Percentiles rank a stretch among this genome's conserved stretches.
phyloP scores from a whole-genome alignment of 805 yeast genomes.

The Middelhovenomyces tepae region DNA sequence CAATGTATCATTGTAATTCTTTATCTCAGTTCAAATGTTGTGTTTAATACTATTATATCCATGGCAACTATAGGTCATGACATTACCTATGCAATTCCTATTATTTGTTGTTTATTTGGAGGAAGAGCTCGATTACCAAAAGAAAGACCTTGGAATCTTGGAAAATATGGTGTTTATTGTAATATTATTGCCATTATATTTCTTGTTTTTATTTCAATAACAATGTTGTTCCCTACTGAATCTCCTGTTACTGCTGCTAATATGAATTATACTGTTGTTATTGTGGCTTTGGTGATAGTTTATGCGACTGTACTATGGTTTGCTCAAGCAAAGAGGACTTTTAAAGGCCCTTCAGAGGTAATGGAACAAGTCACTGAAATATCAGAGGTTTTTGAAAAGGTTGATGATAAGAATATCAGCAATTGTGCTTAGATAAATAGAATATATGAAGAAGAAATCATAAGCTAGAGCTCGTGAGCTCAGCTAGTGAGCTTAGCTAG shows the following conservation, averaged over 20 bases:
- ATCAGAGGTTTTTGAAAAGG: constrained; percentile 1
- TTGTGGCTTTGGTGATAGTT: constrained; percentile 34
- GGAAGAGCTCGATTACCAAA: background rate
- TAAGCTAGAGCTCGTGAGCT: too few species aligned
- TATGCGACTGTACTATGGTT: constrained; percentile 49
- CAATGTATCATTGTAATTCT: constrained; percentile 2
- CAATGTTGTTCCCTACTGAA: constrained; percentile 22
- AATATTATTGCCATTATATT: constrained; percentile 16
- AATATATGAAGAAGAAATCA: too few species aligned
- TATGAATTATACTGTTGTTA: constrained; percentile 23
- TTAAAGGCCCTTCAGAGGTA: constrained; percentile 2
- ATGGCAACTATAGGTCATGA: constrained; percentile 4
- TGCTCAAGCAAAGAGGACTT: constrained; percentile 17
- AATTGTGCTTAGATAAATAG: too few species aligned
- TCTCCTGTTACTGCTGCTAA: constrained; percentile 22
- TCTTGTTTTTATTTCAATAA: constrained; percentile 17
- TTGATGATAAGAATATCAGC: background rate
- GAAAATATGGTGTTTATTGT: constrained; percentile 6
- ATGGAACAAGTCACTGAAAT: too few species aligned
- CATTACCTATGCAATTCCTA: constrained; percentile 1
- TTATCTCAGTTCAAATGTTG: constrained; percentile 2
- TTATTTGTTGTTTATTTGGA: constrained; percentile 1
- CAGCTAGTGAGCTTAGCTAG: too few species aligned
- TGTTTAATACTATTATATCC: constrained; percentile 3
- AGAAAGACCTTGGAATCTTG: constrained; percentile 8